Evolutionary conservation across 1,284 basidiomycete species (phyloP).

Genomic region (Pascua guehoae): DNA sequence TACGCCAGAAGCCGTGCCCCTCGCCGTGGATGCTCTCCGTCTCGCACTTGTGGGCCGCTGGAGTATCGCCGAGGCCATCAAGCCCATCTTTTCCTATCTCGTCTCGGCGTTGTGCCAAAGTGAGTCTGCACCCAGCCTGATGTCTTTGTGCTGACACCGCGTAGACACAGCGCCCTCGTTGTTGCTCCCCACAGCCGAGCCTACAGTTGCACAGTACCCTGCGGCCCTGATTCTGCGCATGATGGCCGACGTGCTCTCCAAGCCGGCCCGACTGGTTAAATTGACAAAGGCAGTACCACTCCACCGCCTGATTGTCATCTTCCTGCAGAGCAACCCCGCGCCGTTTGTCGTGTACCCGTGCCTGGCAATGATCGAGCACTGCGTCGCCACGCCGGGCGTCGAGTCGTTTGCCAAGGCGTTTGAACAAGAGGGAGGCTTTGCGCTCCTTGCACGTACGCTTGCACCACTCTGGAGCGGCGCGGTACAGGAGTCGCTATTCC

Average conservation of each 20-base stretch:
- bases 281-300: conserved; percentile 44
- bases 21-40: conserved; percentile 52
- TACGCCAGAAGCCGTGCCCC: conserved; percentile 55
- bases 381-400: conserved; percentile 33
- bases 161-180: conserved; percentile 1
- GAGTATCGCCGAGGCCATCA: conserved; percentile 58
- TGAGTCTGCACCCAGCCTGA: conserved; percentile 29
- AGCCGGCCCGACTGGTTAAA: conserved; percentile 36
- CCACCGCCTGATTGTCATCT: conserved; percentile 47
- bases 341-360: conserved; percentile 41
- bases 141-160: not conserved
- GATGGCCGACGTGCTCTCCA: conserved; percentile 33
- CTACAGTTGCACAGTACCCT: conserved; percentile 34
- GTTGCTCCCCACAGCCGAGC: conserved; percentile 19
- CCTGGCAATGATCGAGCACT: conserved; percentile 37
- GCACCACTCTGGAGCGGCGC: conserved; percentile 35
- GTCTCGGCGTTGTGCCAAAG: conserved; percentile 76
- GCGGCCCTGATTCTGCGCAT: conserved; percentile 36
- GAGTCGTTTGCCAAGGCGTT: conserved; percentile 46
- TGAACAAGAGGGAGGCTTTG: conserved; percentile 47
- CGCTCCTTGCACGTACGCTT: conserved; percentile 36
- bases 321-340: conserved; percentile 45
- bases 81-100: conserved; percentile 78
- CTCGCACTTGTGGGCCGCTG: conserved; percentile 37
- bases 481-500: conserved; percentile 34